Conservation (phyloP, 768 basidiomycete genomes). For the Tylopilus balloui region DNA sequence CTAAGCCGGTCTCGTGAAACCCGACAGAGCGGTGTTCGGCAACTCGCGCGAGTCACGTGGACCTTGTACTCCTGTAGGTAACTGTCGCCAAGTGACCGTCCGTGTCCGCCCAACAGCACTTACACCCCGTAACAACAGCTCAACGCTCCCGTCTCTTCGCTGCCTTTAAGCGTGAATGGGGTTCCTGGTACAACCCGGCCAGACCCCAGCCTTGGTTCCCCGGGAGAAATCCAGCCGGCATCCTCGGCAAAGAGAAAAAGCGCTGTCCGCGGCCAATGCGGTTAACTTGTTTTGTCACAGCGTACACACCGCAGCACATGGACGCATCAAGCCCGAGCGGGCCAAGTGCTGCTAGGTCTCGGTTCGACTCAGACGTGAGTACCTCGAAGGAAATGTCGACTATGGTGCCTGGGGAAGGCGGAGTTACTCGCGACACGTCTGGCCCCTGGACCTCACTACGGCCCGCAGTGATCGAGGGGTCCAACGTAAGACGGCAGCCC, state of each 20-base stretch:
- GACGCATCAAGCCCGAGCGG: not conserved
- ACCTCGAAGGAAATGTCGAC: not conserved
- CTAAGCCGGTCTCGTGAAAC: not conserved
- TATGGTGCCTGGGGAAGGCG: no score
- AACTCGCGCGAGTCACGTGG: no score
- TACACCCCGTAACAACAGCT: no score
- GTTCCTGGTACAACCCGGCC: no score
- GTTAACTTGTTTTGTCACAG: not conserved
- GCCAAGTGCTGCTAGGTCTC: not conserved
- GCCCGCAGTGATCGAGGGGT: not conserved
- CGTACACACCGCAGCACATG: not conserved
- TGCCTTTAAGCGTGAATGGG: not conserved
- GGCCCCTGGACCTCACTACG: not conserved
- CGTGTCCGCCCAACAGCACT: no score
- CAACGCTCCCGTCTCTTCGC: not conserved
- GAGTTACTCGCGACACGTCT: no score
- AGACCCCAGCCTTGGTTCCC: no score
- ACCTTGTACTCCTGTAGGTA: no score
- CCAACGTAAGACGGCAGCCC: slow-evolving; percentile 7
- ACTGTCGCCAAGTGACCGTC: no score
- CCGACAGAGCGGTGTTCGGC: no score
- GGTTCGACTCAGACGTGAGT: not conserved
- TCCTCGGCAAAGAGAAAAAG: not conserved
- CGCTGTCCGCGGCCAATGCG: not conserved
- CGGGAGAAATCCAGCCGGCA: not conserved